Percentiles rank a stretch among this genome's conserved stretches.
Conservation (phyloP, 164 flowering plant genomes). For the Vitis rupestris region DNA sequence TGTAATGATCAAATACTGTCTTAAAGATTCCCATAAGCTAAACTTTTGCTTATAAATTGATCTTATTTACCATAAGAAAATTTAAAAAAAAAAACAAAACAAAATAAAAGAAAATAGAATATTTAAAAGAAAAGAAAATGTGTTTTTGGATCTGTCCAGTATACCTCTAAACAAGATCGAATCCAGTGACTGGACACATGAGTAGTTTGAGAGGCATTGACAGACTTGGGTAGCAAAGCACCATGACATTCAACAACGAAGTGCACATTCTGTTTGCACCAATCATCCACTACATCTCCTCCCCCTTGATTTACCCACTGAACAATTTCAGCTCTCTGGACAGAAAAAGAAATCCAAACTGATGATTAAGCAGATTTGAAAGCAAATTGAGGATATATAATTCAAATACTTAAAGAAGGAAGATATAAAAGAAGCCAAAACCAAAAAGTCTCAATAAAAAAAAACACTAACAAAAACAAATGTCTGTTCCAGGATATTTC, state of each 20-base stretch:
- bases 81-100: neutral
- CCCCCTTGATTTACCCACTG: conserved; percentile 89
- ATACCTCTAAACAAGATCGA: conserved; percentile 79
- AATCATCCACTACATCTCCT: conserved; percentile 58
- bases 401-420: conserved; percentile 3
- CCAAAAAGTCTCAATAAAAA: neutral
- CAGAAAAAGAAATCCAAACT: conserved; percentile 9
- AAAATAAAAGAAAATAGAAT: neutral
- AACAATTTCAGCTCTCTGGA: conserved; percentile 80
- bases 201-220: conserved; percentile 28
- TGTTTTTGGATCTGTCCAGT: neutral
- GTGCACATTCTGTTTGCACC: conserved; percentile 35
- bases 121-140: neutral
- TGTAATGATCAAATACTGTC: too few relatives aligned
- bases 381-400: neutral
- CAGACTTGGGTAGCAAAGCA: conserved; percentile 13
- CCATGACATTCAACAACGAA: conserved; percentile 86
- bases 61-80: neutral
- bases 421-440: neutral
- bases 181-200: conserved; percentile 89
- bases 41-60: too few relatives aligned
- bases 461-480: neutral
- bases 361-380: neutral
- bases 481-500: neutral
- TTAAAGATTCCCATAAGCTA: too few relatives aligned